phyloP scores from a whole-genome alignment of 345 rosid species.

The Streptanthus diversifolius region DNA sequence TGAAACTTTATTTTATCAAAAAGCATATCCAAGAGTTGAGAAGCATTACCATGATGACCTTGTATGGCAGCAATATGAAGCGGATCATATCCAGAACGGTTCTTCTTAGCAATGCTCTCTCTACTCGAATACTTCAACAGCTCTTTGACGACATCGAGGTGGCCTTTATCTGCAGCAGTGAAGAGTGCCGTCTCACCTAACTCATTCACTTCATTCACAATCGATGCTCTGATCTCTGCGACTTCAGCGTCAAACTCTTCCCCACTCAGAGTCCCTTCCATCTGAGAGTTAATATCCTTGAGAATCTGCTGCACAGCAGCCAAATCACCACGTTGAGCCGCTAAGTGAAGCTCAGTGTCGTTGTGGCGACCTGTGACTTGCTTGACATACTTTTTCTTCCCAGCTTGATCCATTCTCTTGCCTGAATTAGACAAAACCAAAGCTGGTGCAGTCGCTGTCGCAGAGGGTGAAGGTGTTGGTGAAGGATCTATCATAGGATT shows the following conservation, averaged over 20 bases:
- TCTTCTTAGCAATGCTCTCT: constrained; percentile 76
- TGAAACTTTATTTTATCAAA: not conserved
- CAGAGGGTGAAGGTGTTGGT: constrained; percentile 73
- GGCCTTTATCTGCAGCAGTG: constrained; percentile 88
- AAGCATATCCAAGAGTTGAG: not conserved
- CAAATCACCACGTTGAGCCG: constrained; percentile 84
- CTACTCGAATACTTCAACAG: constrained; percentile 71
- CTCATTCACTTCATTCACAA: constrained; percentile 92
- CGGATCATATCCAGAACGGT: constrained; percentile 69
- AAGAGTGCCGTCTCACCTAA: constrained; percentile 87
- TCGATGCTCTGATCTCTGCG: constrained; percentile 72
- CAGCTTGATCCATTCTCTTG: constrained; percentile 87
- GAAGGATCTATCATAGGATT: constrained; percentile 48
- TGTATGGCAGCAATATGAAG: constrained; percentile 83
- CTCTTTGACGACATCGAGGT: constrained; percentile 84
- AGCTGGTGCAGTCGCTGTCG: constrained; percentile 77
- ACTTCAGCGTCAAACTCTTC: constrained; percentile 73
- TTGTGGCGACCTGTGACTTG: constrained; percentile 91
- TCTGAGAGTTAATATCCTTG: constrained; percentile 62
- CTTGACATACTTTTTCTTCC: constrained; percentile 87
- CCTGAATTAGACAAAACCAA: constrained; percentile 74
- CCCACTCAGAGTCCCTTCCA: constrained; percentile 62
- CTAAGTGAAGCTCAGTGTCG: constrained; percentile 82
- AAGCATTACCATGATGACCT: constrained; percentile 79
- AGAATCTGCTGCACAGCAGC: constrained; percentile 72